These are phyloP conservation scores for Colletotrichum shisoi DNA, from an alignment of 2,329 filamentous ascomycete genomes.

Conservation along the genomic window DNA sequence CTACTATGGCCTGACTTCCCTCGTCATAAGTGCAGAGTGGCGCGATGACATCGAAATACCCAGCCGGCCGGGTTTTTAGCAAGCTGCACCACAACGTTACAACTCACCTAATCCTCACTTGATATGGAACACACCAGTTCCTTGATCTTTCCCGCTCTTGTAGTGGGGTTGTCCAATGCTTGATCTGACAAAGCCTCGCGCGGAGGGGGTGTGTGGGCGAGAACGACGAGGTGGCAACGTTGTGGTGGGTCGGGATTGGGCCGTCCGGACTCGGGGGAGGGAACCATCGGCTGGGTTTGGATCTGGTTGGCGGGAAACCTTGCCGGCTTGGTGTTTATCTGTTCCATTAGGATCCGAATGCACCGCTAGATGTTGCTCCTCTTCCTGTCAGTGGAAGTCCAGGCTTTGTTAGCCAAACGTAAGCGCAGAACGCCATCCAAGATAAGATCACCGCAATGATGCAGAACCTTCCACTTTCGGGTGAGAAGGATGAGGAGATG, in stretches of 20 bases:
- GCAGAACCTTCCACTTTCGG: conserved; percentile 32
- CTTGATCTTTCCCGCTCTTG: not conserved
- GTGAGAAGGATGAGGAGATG: conserved; percentile 11
- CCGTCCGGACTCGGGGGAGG: not conserved
- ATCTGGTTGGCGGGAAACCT: not conserved
- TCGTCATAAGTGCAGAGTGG: not conserved
- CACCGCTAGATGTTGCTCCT: not conserved
- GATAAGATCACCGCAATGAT: conserved; percentile 8
- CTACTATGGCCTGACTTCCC: no score
- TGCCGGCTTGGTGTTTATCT: not conserved
- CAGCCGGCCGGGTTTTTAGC: not conserved
- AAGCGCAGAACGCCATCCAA: not conserved
- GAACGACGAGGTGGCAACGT: no score
- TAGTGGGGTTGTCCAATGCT: conserved; percentile 1
- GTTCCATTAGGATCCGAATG: conserved; percentile 1
- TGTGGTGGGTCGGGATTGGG: not conserved
- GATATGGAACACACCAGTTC: not conserved
- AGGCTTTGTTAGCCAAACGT: not conserved
- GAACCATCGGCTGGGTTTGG: not conserved
- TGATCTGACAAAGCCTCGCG: not conserved
- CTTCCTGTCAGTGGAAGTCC: not conserved
- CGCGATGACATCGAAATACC: not conserved
- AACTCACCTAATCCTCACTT: not conserved
- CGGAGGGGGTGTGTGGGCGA: not conserved
- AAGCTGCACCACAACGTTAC: not conserved